Evolutionary conservation across 495 filamentous ascomycete genomes (phyloP), one percentile per base, ranked within the genome.

Genomic region (Lophiostoma macrostomum): DNA sequence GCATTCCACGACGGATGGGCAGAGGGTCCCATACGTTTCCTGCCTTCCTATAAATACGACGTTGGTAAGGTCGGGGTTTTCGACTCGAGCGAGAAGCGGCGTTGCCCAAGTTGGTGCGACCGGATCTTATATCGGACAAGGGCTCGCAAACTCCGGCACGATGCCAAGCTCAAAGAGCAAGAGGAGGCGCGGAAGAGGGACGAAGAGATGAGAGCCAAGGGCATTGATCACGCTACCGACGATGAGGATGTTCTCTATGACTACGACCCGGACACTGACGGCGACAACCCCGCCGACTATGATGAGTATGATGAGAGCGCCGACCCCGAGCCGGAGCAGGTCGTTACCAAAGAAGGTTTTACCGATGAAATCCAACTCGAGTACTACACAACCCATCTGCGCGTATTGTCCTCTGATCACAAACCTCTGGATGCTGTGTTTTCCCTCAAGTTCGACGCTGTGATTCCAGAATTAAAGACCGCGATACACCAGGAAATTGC

Each of bases 41-140:
- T 96, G 24, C 94, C 94, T 11, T 94, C 91, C 0, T 99, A 98
- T 73, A 98, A 98, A 69, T 99, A 97, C 58, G 94, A 99, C 63
- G 77, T 93, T 30, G 94, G 94, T n/a, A 95, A 86, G 30, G 83
- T 96, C 47, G 88, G 88, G 3, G 77, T 86, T 51, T 97, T 96
- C 65, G 94, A 99, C 70, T 87, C 90, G 0, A 95, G 89, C 53
- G 94, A 96, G 60, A 99, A 97, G 74, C 81, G 84, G 42, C 77
- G 94, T 41, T 85, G 86, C 12, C 94, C 94, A 4, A 95, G 90
- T 65, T 99, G 91, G 91, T 99, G 94, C 66, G 94, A 99, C 69
- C 84, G 94, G n/a, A 90, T 99, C 37, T 70, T 99, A 0, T 99
- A 79, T 62, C 80, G 91, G 28, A 87, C 87, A 1, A 80, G 84